phyloP scores from a whole-genome alignment of 352 stramenopile species.

The Salisapilia sapeloensis region DNA sequence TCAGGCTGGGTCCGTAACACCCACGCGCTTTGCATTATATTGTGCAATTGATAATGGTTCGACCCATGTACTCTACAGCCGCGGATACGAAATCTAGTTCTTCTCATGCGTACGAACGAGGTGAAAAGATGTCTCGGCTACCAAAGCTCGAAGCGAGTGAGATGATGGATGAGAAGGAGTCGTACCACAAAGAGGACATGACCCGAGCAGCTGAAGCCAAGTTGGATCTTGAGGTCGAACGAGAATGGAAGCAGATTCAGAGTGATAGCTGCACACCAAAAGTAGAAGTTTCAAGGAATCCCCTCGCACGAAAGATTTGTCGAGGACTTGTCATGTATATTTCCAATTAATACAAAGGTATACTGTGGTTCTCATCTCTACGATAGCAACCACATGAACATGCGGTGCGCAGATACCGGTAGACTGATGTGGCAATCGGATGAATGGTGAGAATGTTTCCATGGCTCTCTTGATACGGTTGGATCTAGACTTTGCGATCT shows the following conservation, averaged over 20 bases:
- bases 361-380: background rate
- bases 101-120: no score
- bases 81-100: no score
- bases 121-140: no score
- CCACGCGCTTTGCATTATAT: no score
- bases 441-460: slow-evolving; percentile 21
- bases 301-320: slow-evolving; percentile 44
- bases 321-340: slow-evolving; percentile 56
- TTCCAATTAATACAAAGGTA: no score
- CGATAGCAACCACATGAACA: slow-evolving; percentile 79
- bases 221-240: slow-evolving; percentile 63
- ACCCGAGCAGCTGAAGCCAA: slow-evolving; percentile 43
- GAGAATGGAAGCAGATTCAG: slow-evolving; percentile 68
- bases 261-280: slow-evolving; percentile 26
- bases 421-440: slow-evolving; percentile 74
- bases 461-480: background rate
- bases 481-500: background rate
- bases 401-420: slow-evolving; percentile 64
- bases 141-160: no score
- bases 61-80: no score
- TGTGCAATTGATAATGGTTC: no score
- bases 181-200: slow-evolving; percentile 25
- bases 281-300: slow-evolving; percentile 56
- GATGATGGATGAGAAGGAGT: slow-evolving; percentile 22
- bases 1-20: no score